A percentile compares a stretch with the other conserved stretches of the same genome.
Evolutionary conservation across 129 eudicot species (phyloP).

Genomic region (Centrapalus pauciflorus): DNA sequence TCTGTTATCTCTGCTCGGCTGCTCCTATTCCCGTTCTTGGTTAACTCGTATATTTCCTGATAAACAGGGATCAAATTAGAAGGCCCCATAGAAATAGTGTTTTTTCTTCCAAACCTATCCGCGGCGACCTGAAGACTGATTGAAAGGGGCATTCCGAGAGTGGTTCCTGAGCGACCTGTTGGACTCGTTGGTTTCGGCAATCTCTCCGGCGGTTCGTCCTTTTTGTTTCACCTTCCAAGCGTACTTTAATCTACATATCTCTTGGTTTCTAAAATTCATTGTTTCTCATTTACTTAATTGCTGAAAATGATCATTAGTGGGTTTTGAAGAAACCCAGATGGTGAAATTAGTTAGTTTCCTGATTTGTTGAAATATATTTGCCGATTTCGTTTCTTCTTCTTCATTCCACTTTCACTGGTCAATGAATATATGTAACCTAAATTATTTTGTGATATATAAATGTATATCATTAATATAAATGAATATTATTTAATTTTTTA

Average conservation of each 20-base stretch:
- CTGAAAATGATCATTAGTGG: not conserved
- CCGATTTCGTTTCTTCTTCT: not conserved
- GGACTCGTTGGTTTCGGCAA: constrained; percentile 4
- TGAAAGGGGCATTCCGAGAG: no score
- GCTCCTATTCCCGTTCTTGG: no score
- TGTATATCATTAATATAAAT: no score
- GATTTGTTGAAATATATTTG: not conserved
- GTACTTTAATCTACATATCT: not conserved
- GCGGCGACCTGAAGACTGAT: no score
- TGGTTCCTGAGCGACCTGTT: not conserved
- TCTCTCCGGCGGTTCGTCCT: constrained; percentile 18
- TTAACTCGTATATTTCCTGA: no score
- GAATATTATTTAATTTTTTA: no score
- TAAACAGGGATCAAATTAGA: no score
- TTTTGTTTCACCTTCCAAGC: not conserved
- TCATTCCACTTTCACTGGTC: not conserved
- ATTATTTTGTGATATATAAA: no score
- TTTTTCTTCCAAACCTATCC: no score
- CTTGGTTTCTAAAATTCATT: not conserved
- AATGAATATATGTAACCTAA: not conserved
- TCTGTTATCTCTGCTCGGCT: no score
- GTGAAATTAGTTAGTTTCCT: constrained; percentile 4
- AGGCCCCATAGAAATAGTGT: no score
- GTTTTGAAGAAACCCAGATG: not conserved
- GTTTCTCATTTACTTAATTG: not conserved